A percentile compares a stretch with the other conserved stretches of the same genome.
These are phyloP conservation scores for Nepenthes alata DNA, from an alignment of 179 eudicot genomes.

Conservation along the genomic window DNA sequence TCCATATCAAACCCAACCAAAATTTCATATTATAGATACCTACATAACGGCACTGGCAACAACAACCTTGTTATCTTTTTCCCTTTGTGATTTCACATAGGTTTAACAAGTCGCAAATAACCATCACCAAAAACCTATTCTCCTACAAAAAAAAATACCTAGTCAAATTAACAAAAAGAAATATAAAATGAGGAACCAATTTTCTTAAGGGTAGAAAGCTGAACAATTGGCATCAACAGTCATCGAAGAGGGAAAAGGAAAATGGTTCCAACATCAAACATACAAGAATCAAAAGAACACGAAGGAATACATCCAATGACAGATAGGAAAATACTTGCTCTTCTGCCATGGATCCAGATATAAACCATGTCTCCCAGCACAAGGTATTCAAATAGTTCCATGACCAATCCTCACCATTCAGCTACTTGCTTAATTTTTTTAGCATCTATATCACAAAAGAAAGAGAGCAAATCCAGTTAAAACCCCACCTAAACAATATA, in stretches of 20 bases:
- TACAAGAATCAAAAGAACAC: not conserved
- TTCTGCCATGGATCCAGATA: conserved; percentile 98
- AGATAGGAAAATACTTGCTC: conserved; percentile 51
- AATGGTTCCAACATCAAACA: too few species aligned
- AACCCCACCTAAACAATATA: too few species aligned
- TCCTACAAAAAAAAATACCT: conserved; percentile 41
- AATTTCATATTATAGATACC: conserved; percentile 9
- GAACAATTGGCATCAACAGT: not conserved
- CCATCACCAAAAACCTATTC: conserved; percentile 97
- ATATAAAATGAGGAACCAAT: not conserved
- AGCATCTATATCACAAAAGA: conserved; percentile 51
- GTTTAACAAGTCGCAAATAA: conserved; percentile 89
- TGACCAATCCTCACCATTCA: conserved; percentile 95
- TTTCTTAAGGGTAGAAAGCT: not conserved
- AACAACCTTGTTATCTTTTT: conserved; percentile 96
- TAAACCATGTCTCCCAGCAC: conserved; percentile 99
- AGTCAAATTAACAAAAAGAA: not conserved
- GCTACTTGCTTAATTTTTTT: conserved; percentile 67
- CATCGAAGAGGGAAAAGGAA: too few species aligned
- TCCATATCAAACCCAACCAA: not conserved
- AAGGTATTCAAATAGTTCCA: conserved; percentile 97
- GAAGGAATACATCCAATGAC: not conserved
- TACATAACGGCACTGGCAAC: conserved; percentile 98
- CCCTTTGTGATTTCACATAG: conserved; percentile 95
- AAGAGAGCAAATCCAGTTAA: too few species aligned